phyloP scores from a whole-genome alignment of 2,329 filamentous ascomycete species.

The Ciborinia camelliae region DNA sequence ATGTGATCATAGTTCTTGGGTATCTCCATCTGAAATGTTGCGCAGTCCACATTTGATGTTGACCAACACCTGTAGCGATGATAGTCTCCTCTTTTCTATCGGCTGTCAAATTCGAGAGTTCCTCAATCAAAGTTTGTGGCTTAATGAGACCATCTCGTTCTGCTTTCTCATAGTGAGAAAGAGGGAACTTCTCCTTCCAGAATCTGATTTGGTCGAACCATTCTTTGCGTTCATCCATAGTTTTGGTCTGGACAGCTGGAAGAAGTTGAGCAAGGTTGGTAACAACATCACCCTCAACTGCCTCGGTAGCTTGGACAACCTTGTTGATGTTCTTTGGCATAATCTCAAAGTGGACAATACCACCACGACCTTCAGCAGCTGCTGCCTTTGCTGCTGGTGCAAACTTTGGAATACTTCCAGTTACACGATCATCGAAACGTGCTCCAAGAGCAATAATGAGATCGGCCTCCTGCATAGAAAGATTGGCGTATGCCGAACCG shows the following conservation, averaged over 20 bases:
- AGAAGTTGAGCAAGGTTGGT: conserved; percentile 73
- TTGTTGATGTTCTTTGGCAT: conserved; percentile 99
- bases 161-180: conserved; percentile 75
- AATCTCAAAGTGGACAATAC: conserved; percentile 96
- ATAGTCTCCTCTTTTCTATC: conserved; percentile 78
- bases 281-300: conserved; percentile 87
- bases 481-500: conserved; percentile 93
- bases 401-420: conserved; percentile 75
- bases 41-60: conserved; percentile 98
- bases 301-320: conserved; percentile 93
- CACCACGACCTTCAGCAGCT: conserved; percentile 78
- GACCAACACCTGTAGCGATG: conserved; percentile 91
- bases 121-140: conserved; percentile 88
- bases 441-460: conserved; percentile 91
- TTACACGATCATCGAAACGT: conserved; percentile 96
- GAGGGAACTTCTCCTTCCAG: conserved; percentile 91
- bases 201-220: conserved; percentile 88
- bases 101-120: conserved; percentile 79
- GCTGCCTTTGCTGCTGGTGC: conserved; percentile 84
- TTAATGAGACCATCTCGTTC: conserved; percentile 79
- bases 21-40: conserved; percentile 95
- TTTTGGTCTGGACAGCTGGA: conserved; percentile 62
- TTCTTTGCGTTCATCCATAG: conserved; percentile 64
- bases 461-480: conserved; percentile 96
- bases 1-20: conserved; percentile 92